These are phyloP conservation scores for Aspergillus nomiae DNA, from an alignment of 2,329 filamentous ascomycete genomes.

Conservation along the genomic window DNA sequence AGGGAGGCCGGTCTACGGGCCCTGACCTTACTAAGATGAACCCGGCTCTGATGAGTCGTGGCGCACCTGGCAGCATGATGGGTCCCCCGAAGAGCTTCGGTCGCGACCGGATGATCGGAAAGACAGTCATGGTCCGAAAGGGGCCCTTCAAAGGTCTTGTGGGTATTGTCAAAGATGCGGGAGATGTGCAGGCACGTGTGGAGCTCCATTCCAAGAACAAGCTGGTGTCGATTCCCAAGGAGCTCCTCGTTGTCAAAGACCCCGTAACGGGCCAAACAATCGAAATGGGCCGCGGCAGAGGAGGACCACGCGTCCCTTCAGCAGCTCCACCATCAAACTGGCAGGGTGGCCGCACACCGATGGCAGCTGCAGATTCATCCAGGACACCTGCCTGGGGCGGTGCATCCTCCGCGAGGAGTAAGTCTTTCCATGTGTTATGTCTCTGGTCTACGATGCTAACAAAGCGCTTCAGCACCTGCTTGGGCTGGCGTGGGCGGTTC, in stretches of 20 bases:
- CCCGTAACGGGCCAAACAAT: conserved; percentile 74
- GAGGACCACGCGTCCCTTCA: conserved; percentile 48
- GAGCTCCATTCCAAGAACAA: conserved; percentile 95
- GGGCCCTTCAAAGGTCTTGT: conserved; percentile 90
- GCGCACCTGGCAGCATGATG: conserved; percentile 53
- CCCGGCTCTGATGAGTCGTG: conserved; percentile 76
- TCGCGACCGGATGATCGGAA: conserved; percentile 81
- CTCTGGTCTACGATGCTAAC: conserved; percentile 22
- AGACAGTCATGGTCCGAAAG: conserved; percentile 85
- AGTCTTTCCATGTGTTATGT: conserved; percentile 38
- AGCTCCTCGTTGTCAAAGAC: conserved; percentile 82
- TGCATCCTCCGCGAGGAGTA: conserved; percentile 61
- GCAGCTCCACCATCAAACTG: conserved; percentile 56
- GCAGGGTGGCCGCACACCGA: conserved; percentile 70
- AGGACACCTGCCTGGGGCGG: conserved; percentile 75
- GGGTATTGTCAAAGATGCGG: conserved; percentile 94
- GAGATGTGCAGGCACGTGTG: conserved; percentile 80
- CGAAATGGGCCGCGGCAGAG: conserved; percentile 61
- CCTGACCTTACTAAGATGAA: conserved; percentile 91
- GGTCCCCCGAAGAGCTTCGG: conserved; percentile 73
- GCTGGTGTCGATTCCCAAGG: conserved; percentile 80
- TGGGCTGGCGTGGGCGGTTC: conserved; percentile 48
- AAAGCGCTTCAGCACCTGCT: conserved; percentile 38
- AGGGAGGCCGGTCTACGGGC: conserved; percentile 76
- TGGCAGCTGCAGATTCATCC: conserved; percentile 61